Conservation (phyloP, 306 rosid genomes). For the Lagenaria siceraria region DNA sequence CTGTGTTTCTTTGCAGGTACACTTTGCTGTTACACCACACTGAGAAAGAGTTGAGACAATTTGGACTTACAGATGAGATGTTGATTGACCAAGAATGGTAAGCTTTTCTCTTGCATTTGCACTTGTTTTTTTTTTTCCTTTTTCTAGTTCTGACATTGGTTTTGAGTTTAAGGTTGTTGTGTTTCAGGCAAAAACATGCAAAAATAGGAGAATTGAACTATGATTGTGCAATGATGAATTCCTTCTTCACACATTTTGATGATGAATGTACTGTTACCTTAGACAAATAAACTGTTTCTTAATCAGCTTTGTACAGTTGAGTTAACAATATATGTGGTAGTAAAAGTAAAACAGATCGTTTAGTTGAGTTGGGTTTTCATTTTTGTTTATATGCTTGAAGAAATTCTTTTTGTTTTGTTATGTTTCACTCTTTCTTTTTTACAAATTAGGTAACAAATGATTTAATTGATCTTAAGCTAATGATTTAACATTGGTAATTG, state of each 20-base stretch:
- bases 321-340: background rate
- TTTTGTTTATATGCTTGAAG: too few relatives aligned
- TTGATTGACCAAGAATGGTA: constrained; percentile 75
- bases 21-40: constrained; percentile 50
- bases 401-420: too few relatives aligned
- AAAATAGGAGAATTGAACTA: constrained; percentile 77
- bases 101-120: background rate
- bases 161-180: constrained; percentile 4
- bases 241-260: constrained; percentile 62
- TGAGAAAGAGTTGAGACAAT: constrained; percentile 51
- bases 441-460: too few relatives aligned
- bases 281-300: background rate
- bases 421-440: too few relatives aligned
- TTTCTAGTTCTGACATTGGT: background rate
- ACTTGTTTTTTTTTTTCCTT: background rate
- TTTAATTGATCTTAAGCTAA: too few relatives aligned
- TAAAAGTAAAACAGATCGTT: background rate
- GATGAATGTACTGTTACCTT: constrained; percentile 12
- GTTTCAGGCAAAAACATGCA: constrained; percentile 57
- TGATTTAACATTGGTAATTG: too few relatives aligned
- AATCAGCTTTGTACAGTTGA: background rate
- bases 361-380: too few relatives aligned
- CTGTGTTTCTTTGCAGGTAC: constrained; percentile 29
- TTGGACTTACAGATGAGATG: constrained; percentile 82
- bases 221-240: constrained; percentile 69